Conservation (phyloP, 768 basidiomycete genomes). For the Lactarius trivialis region DNA sequence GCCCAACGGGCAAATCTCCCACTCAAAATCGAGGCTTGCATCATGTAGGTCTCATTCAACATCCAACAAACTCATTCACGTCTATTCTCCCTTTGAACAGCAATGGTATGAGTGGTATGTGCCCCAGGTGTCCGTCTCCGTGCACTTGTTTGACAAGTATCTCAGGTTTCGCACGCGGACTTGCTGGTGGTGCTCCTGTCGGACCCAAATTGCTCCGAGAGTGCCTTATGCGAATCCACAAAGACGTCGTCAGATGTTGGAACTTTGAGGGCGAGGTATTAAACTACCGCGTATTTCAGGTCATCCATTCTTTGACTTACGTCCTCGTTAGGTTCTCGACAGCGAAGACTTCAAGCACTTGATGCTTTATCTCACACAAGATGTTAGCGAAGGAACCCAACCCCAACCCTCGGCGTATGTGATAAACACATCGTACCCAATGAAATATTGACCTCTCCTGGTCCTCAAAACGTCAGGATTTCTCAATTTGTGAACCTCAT, state of each 20-base stretch:
- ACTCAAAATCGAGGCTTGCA: not conserved
- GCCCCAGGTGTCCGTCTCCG: too few species aligned
- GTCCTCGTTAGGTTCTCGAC: not conserved
- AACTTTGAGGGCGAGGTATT: too few species aligned
- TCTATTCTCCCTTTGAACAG: not conserved
- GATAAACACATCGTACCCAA: not conserved
- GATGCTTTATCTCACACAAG: not conserved
- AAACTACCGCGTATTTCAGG: too few species aligned
- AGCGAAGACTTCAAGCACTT: not conserved
- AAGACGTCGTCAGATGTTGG: too few species aligned
- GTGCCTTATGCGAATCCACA: not conserved
- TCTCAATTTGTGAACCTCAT: not conserved
- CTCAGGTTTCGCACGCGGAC: not conserved
- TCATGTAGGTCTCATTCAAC: not conserved
- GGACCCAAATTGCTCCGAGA: not conserved
- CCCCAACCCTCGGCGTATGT: not conserved
- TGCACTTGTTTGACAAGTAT: not conserved
- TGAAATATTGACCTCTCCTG: not conserved
- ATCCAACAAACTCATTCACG: not conserved
- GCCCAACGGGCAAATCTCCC: not conserved
- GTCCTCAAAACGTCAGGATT: not conserved
- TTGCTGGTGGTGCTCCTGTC: too few species aligned
- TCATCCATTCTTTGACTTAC: too few species aligned
- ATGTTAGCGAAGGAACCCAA: not conserved
- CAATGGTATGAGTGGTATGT: not conserved